Percentiles rank a stretch among this genome's conserved stretches.
Evolutionary conservation across 2,329 filamentous ascomycete genomes (phyloP).

Genomic region (Pseudogymnoascus sp.): DNA sequence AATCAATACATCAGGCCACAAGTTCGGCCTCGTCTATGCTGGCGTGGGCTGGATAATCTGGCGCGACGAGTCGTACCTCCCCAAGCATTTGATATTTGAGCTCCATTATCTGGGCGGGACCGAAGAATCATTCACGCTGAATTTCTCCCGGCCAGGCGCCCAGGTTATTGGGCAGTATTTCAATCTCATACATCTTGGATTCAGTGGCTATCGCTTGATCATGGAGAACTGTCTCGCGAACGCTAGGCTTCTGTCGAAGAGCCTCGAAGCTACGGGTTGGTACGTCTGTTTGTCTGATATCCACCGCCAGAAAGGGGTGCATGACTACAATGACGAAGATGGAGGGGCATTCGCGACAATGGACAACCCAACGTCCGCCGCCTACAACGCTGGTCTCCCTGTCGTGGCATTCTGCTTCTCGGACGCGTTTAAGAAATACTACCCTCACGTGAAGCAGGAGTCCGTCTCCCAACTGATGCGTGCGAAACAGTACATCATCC

Average conservation of each 20-base stretch:
- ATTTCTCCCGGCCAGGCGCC: constrained; percentile 62
- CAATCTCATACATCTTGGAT: constrained; percentile 63
- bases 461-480: constrained; percentile 53
- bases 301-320: constrained; percentile 44
- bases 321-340: constrained; percentile 29
- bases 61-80: constrained; percentile 55
- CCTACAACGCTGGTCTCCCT: constrained; percentile 56
- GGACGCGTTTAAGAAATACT: constrained; percentile 51
- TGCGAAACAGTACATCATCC: constrained; percentile 62
- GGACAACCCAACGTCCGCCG: constrained; percentile 43
- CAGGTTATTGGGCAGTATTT: constrained; percentile 66
- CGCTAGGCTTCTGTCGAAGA: constrained; percentile 53
- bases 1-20: constrained; percentile 58
- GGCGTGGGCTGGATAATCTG: constrained; percentile 65
- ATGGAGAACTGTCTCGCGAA: constrained; percentile 61
- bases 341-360: constrained; percentile 26
- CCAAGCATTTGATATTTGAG: constrained; percentile 61
- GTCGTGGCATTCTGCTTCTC: constrained; percentile 59
- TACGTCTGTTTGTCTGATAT: constrained; percentile 58
- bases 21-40: constrained; percentile 55
- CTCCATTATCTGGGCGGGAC: constrained; percentile 64
- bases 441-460: constrained; percentile 55
- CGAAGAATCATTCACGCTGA: constrained; percentile 61
- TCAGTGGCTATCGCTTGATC: constrained; percentile 51
- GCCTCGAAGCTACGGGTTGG: constrained; percentile 57